Conservation (phyloP, 371 early-diverging fungal genomes). For the Haplosporangium sp. region DNA sequence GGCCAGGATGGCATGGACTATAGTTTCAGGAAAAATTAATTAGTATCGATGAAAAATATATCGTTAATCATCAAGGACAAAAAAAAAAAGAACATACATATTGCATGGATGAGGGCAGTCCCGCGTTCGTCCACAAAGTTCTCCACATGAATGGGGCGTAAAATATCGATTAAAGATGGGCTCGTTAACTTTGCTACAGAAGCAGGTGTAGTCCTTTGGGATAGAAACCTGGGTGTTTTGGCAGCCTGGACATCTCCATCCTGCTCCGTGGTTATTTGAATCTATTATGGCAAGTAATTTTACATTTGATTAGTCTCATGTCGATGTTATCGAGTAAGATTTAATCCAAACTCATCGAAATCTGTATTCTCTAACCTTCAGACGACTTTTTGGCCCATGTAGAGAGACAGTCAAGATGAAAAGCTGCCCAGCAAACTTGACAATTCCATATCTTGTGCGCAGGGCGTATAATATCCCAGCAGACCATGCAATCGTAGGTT, state of each 20-base stretch:
- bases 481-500: slow-evolving; percentile 95
- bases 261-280: slow-evolving; percentile 21
- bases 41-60: slow-evolving; percentile 21
- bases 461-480: slow-evolving; percentile 84
- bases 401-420: slow-evolving; percentile 85
- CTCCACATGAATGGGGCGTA: slow-evolving; percentile 90
- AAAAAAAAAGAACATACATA: slow-evolving; percentile 57
- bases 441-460: slow-evolving; percentile 87
- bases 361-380: slow-evolving; percentile 58
- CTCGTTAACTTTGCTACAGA: slow-evolving; percentile 85
- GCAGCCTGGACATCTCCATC: slow-evolving; percentile 96
- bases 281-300: slow-evolving; percentile 14
- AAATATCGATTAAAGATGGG: slow-evolving; percentile 72
- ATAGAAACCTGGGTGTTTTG: slow-evolving; percentile 75
- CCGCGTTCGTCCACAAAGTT: slow-evolving; percentile 75
- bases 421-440: slow-evolving; percentile 89
- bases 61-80: not conserved
- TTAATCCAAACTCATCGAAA: not conserved
- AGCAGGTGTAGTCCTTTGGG: slow-evolving; percentile 85
- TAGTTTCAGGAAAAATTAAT: slow-evolving; percentile 24
- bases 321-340: not conserved
- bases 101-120: slow-evolving; percentile 78
- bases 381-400: slow-evolving; percentile 80
- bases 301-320: not conserved
- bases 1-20: slow-evolving; percentile 93